phyloP scores from a whole-genome alignment of 1,284 basidiomycete genomes.

The Puccinia brachypodii region DNA sequence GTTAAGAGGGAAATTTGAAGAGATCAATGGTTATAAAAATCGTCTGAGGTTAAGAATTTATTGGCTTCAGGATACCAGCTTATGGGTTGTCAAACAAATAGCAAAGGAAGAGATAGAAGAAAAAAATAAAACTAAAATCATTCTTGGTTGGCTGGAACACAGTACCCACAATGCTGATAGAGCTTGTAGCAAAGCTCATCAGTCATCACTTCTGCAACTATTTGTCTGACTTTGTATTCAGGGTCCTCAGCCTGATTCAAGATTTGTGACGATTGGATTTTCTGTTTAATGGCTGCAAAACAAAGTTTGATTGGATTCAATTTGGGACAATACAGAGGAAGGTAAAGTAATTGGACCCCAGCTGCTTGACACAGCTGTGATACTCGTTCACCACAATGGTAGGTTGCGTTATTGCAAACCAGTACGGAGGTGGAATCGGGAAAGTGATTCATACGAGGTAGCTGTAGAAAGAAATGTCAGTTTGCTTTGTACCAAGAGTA shows the following conservation, averaged over 20 bases:
- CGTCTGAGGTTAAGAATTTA: too few relatives aligned
- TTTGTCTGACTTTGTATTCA: background rate
- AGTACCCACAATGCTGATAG: background rate
- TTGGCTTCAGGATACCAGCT: too few relatives aligned
- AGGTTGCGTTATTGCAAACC: background rate
- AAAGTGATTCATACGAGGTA: background rate
- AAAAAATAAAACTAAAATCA: background rate
- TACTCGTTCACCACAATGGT: background rate
- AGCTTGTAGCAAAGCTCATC: background rate
- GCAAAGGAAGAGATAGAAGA: background rate
- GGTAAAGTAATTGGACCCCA: conserved; percentile 6
- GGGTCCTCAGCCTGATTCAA: background rate
- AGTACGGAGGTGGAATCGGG: background rate
- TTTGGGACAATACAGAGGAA: background rate
- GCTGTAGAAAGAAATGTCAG: background rate
- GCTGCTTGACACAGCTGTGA: background rate
- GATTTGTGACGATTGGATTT: background rate
- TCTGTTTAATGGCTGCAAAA: conserved; percentile 4
- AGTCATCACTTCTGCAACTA: background rate
- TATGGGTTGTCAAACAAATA: too few relatives aligned
- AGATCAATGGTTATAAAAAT: too few relatives aligned
- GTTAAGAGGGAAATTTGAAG: too few relatives aligned
- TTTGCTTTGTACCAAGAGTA: too few relatives aligned
- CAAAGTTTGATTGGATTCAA: conserved; percentile 10
- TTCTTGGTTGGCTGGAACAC: background rate